phyloP scores from a whole-genome alignment of 495 filamentous ascomycete species.

The Halenospora varia region DNA sequence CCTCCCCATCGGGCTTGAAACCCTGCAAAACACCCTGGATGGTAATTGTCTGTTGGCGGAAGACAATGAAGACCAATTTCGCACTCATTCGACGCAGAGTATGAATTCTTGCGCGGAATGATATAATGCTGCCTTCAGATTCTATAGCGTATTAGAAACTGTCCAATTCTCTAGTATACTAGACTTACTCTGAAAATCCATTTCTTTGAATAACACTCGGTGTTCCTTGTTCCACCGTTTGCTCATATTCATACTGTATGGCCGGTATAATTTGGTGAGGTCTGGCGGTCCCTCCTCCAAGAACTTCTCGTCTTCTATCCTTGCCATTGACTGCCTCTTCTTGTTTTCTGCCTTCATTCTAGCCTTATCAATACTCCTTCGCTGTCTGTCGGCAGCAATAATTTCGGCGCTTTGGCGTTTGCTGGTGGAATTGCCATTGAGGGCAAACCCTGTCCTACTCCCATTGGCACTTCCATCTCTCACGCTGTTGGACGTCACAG shows the following conservation, averaged over 20 bases:
- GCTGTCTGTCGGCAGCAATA: conserved; percentile 46
- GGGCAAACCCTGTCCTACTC: conserved; percentile 41
- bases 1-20: conserved; percentile 42
- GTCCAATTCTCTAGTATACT: background rate
- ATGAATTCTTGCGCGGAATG: conserved; percentile 80
- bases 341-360: conserved; percentile 41
- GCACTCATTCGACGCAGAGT: conserved; percentile 80
- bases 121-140: conserved; percentile 59
- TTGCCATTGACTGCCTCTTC: conserved; percentile 39
- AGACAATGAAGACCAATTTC: conserved; percentile 81
- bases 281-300: conserved; percentile 48
- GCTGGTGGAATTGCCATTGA: conserved; percentile 32
- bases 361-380: conserved; percentile 44
- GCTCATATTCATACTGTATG: conserved; percentile 28
- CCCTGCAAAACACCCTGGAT: conserved; percentile 74
- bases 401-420: conserved; percentile 40
- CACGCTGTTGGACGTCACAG: conserved; percentile 22
- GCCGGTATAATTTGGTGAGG: conserved; percentile 28
- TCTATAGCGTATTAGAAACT: conserved; percentile 15
- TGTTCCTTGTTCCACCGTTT: conserved; percentile 23
- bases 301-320: conserved; percentile 49
- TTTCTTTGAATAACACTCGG: conserved; percentile 20
- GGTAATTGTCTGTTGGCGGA: conserved; percentile 50
- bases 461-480: conserved; percentile 36
- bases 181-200: conserved; percentile 19